Evolutionary conservation across 768 basidiomycete genomes (phyloP).

Genomic region (Lentinula aciculospora): DNA sequence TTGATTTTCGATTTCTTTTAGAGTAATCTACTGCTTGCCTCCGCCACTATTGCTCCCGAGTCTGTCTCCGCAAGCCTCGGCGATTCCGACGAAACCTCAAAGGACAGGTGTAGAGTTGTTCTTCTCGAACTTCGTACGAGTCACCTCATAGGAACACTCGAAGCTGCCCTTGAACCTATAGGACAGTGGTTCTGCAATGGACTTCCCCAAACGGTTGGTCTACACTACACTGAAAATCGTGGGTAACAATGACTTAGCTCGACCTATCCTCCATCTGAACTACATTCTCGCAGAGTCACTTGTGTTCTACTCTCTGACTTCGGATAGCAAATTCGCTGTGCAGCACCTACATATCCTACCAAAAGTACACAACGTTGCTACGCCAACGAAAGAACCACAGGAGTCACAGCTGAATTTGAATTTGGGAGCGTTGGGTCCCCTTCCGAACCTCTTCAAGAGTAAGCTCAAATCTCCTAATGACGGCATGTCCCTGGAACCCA

Average conservation of each 20-base stretch:
- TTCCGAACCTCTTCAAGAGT: conserved; percentile 66
- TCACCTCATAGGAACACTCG: neutral
- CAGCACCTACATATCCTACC: conserved; percentile 32
- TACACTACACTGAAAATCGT: conserved; percentile 1
- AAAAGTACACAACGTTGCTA: conserved; percentile 9
- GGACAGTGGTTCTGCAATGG: conserved; percentile 8
- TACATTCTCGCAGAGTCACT: conserved; percentile 23
- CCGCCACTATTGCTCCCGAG: conserved; percentile 29
- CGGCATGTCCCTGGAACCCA: conserved; percentile 15
- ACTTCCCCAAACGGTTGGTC: neutral
- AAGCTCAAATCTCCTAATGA: conserved; percentile 43
- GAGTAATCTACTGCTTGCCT: conserved; percentile 38
- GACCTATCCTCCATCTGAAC: neutral
- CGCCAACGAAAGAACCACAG: conserved; percentile 20
- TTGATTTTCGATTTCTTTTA: conserved; percentile 16
- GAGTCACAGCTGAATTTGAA: conserved; percentile 16
- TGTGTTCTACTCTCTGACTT: conserved; percentile 35
- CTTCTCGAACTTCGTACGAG: conserved; percentile 4
- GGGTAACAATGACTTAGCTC: neutral
- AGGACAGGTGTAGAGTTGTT: conserved; percentile 7
- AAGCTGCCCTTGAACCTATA: neutral
- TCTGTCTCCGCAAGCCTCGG: neutral
- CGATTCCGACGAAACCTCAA: conserved; percentile 1
- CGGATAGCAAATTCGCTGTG: conserved; percentile 38
- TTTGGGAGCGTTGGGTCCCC: conserved; percentile 26